Base-by-base conservation (phyloP, 495 filamentous ascomycete species). In the Durotheca rogersii region DNA sequence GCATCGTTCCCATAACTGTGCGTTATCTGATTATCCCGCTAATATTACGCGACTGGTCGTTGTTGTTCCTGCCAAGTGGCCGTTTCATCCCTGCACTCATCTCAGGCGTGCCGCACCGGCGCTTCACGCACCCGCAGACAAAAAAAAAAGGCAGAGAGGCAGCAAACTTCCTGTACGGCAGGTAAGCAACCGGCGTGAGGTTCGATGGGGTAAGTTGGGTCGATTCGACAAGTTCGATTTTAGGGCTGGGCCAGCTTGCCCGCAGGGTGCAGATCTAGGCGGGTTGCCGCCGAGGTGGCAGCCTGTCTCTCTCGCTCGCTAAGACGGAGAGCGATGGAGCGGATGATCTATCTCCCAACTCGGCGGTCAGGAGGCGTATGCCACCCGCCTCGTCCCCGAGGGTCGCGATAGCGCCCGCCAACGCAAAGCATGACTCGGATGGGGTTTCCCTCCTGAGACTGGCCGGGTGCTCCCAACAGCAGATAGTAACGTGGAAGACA, bases 81-180 rank as follows among this genome's bases (percentile, higher is more conserved):
- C 27, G 44, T 49, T 51, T 40, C 55, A n/a, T 46, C 36, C 35
- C 45, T 59, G 50, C 56, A 59, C 36, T 23, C 34, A 36, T 41
- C 36, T 45, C 54, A 50, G 41, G 56, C 46, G 46, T 59, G 45
- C 56, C 50, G 56, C 56, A 59, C 54, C 56, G 50, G 56, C 56
- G 56, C 40, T 46, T 42, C n/a, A 44, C 32, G 41, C 41, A 47
- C 29, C 48, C 44, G 40, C 43, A 58, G 40, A 21, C 15, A 42
- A 54, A 35, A 46, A 30, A 12, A 42, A 54, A 35, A 46, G 23
- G 38, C 29, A 51, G 40, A 36, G 35, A 47, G 47, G 42, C 56
- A 47, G 47, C 46, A 27, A 51, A 50, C 38, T 51, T 30, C 46
- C 46, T 53, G 45, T 49, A 34, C 35, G 50, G 45, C 56, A 10